These are phyloP conservation scores for Galeopsis tetrahit DNA, from an alignment of 257 asterid genomes.

Conservation along the genomic window DNA sequence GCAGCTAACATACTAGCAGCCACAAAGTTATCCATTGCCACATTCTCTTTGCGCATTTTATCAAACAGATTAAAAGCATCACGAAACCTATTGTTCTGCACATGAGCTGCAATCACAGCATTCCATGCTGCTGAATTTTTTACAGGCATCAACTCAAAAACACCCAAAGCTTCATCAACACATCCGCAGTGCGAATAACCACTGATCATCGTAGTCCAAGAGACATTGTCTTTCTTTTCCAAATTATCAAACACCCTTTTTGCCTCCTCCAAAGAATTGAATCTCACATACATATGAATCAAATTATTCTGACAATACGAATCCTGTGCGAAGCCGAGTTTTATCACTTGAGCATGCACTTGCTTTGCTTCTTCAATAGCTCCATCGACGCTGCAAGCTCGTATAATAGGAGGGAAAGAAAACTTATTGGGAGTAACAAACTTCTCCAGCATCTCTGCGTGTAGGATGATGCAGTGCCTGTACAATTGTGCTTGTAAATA, in stretches of 20 bases:
- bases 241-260: constrained; percentile 59
- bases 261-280: constrained; percentile 61
- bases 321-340: constrained; percentile 64
- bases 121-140: constrained; percentile 72
- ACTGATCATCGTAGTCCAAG: constrained; percentile 89
- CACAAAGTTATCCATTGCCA: constrained; percentile 64
- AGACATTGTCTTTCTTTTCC: constrained; percentile 59
- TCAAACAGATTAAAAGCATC: constrained; percentile 67
- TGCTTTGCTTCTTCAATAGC: constrained; percentile 58
- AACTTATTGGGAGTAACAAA: constrained; percentile 60
- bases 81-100: constrained; percentile 55
- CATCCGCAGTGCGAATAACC: constrained; percentile 63
- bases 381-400: constrained; percentile 59
- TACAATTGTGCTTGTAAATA: constrained; percentile 40
- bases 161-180: constrained; percentile 55
- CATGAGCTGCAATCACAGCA: constrained; percentile 75
- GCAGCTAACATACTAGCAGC: constrained; percentile 90
- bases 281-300: constrained; percentile 75
- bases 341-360: constrained; percentile 70
- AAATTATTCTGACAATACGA: constrained; percentile 74
- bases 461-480: constrained; percentile 45
- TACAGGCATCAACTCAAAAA: constrained; percentile 59
- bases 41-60: constrained; percentile 56
- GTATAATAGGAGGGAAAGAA: constrained; percentile 50
- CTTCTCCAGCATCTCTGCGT: constrained; percentile 51